Conservation (phyloP, 306 rosid species). For the Quercus engelmannii region DNA sequence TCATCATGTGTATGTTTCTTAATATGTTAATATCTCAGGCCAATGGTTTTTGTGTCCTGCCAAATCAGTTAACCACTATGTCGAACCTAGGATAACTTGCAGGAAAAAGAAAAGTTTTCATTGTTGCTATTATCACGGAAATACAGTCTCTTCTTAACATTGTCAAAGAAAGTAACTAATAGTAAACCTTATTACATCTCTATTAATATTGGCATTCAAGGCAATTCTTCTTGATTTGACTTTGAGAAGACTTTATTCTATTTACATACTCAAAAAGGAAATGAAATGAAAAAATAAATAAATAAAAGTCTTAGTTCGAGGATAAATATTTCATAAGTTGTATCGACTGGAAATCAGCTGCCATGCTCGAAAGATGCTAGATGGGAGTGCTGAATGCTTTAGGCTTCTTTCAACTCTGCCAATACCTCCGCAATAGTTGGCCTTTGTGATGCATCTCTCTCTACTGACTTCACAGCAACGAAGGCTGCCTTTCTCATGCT, state of each 20-base stretch:
- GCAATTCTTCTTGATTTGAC: neutral
- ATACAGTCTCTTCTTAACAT: neutral
- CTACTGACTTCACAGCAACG: slow-evolving; percentile 70
- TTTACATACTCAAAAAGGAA: neutral
- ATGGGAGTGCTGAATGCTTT: slow-evolving; percentile 58
- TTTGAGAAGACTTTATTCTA: neutral
- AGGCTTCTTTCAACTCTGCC: slow-evolving; percentile 72
- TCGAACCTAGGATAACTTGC: too few species aligned
- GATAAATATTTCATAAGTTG: neutral
- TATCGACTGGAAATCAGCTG: slow-evolving; percentile 5
- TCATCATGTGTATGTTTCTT: too few species aligned
- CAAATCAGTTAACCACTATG: neutral
- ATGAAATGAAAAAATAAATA: neutral
- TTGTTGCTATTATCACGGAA: neutral
- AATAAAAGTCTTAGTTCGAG: neutral
- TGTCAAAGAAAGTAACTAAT: neutral
- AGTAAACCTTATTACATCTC: neutral
- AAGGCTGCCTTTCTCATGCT: slow-evolving; percentile 75
- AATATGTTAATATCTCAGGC: too few species aligned
- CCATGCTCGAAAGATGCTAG: slow-evolving; percentile 46
- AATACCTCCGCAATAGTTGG: slow-evolving; percentile 69
- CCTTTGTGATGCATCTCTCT: slow-evolving; percentile 83
- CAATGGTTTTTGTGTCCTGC: too few species aligned
- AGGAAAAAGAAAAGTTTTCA: neutral
- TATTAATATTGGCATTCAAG: neutral